Conservation (phyloP, 768 basidiomycete species). For the Mrakia hoshinonis region DNA sequence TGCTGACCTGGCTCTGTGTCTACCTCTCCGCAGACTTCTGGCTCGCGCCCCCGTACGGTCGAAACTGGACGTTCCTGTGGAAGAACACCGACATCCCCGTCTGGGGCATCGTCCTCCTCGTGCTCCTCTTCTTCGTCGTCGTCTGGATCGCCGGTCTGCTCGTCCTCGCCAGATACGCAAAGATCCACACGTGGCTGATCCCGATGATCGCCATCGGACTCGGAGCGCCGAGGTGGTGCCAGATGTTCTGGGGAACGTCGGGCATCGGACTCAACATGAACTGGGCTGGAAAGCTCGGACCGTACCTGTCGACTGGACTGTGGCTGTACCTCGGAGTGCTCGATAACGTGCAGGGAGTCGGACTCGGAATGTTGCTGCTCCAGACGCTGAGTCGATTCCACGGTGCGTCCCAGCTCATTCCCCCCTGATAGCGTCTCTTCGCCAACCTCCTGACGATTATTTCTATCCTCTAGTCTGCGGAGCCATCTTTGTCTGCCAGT, state of each 20-base stretch:
- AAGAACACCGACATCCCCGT: conserved; percentile 57
- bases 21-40: conserved; percentile 19
- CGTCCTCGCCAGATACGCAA: conserved; percentile 65
- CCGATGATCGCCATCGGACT: conserved; percentile 93
- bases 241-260: conserved; percentile 75
- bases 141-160: conserved; percentile 70
- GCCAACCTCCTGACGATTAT: no score
- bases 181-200: conserved; percentile 88
- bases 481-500: conserved; percentile 78
- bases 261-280: conserved; percentile 60
- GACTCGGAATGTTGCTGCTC: conserved; percentile 65
- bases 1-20: background rate
- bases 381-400: conserved; percentile 29
- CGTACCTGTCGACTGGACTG: conserved; percentile 55
- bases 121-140: conserved; percentile 73
- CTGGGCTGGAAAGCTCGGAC: conserved; percentile 73
- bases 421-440: no score
- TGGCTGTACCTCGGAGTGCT: conserved; percentile 96
- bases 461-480: conserved; percentile 55
- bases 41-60: conserved; percentile 45
- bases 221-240: conserved; percentile 79
- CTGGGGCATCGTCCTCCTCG: conserved; percentile 72
- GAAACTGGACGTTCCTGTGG: conserved; percentile 94
- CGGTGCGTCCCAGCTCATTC: background rate
- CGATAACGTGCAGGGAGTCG: conserved; percentile 89